These are phyloP conservation scores for Penicillium sp. DNA, from an alignment of 2,329 filamentous ascomycete species.

Conservation along the genomic window DNA sequence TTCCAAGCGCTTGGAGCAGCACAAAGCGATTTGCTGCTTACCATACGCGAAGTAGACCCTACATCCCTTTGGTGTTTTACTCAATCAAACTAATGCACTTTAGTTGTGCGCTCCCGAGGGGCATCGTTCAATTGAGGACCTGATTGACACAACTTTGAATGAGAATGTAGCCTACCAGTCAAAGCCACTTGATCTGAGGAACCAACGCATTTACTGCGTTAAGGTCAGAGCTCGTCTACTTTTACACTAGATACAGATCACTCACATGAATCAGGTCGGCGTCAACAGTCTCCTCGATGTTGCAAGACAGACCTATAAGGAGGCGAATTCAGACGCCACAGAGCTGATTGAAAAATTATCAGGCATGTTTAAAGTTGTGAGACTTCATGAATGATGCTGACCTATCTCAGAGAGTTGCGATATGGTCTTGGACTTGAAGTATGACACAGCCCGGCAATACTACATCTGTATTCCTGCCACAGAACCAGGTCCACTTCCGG, in stretches of 20 bases:
- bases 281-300: constrained; percentile 86
- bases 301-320: constrained; percentile 84
- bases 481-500: constrained; percentile 65
- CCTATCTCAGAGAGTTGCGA: constrained; percentile 53
- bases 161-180: constrained; percentile 76
- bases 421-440: constrained; percentile 67
- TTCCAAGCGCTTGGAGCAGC: constrained; percentile 67
- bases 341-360: constrained; percentile 68
- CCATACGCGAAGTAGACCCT: constrained; percentile 59
- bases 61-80: neutral
- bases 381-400: constrained; percentile 20
- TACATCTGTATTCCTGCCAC: constrained; percentile 66
- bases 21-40: constrained; percentile 62
- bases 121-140: constrained; percentile 58
- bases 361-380: constrained; percentile 46
- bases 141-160: constrained; percentile 73
- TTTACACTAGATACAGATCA: constrained; percentile 15
- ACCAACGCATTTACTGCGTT: constrained; percentile 87
- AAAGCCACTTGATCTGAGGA: constrained; percentile 78
- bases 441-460: constrained; percentile 74
- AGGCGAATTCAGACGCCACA: constrained; percentile 75
- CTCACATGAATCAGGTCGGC: constrained; percentile 57
- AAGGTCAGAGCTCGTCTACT: constrained; percentile 53
- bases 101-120: constrained; percentile 65
- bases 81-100: constrained; percentile 5